phyloP scores from a whole-genome alignment of 1,139 yeast genomes.

The Candida sanyaensis region DNA sequence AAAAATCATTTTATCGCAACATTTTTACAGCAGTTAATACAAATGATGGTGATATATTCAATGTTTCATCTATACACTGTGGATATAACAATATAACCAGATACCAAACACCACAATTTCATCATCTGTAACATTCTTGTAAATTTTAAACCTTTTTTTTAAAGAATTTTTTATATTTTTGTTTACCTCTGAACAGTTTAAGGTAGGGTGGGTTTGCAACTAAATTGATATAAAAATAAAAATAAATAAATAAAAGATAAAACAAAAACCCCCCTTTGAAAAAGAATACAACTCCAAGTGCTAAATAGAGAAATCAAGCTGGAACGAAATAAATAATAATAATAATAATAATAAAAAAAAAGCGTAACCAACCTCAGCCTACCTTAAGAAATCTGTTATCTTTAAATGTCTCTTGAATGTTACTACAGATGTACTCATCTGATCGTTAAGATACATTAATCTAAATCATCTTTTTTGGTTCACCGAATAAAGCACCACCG shows the following conservation, averaged over 20 bases:
- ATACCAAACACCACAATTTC: neutral
- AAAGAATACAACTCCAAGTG: neutral
- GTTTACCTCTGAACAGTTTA: neutral
- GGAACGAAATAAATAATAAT: neutral
- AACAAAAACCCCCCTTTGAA: neutral
- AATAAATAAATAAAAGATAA: neutral
- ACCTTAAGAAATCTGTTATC: neutral
- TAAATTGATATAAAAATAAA: neutral
- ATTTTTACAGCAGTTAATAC: neutral
- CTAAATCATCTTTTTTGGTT: constrained; percentile 5
- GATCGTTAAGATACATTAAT: neutral
- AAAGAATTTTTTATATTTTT: neutral
- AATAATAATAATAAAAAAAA: neutral
- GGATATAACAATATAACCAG: neutral
- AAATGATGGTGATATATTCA: neutral
- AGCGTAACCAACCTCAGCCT: neutral
- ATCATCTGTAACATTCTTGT: neutral
- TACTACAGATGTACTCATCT: neutral
- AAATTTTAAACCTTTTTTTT: neutral
- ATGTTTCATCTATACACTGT: neutral
- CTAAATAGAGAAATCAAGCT: neutral
- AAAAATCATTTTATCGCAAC: neutral
- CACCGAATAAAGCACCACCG: constrained; percentile 8
- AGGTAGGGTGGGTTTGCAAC: neutral
- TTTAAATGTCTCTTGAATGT: neutral